Conservation (phyloP, 352 stramenopile genomes). For the Globisporangium takayamanum region DNA sequence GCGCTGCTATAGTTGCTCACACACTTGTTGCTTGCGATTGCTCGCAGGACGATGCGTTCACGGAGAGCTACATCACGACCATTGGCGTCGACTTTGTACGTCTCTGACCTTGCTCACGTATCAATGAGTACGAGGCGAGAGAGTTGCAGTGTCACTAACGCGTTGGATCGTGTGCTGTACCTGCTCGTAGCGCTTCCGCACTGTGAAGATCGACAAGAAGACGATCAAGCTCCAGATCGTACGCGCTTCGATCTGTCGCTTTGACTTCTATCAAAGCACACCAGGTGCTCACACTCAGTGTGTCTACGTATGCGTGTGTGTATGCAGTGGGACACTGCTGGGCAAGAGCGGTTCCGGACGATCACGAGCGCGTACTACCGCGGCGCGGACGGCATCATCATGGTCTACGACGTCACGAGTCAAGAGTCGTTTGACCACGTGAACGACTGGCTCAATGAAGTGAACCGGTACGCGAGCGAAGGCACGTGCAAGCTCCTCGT, state of each 20-base stretch:
- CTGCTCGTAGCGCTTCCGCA: slow-evolving; percentile 86
- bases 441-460: slow-evolving; percentile 99
- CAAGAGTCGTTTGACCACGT: slow-evolving; percentile 99
- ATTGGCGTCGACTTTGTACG: slow-evolving; percentile 94
- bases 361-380: slow-evolving; percentile 99
- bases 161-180: not conserved
- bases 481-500: slow-evolving; percentile 99
- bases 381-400: slow-evolving; percentile 96
- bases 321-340: slow-evolving; percentile 97
- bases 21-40: not conserved
- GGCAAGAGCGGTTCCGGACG: slow-evolving; percentile 97
- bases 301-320: slow-evolving; percentile 1
- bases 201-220: slow-evolving; percentile 98
- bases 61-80: slow-evolving; percentile 96
- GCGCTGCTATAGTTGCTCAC: not conserved
- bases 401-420: slow-evolving; percentile 99
- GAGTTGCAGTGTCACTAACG: too few species aligned
- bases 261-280: not conserved
- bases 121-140: too few species aligned
- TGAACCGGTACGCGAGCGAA: slow-evolving; percentile 97
- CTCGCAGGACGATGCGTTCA: slow-evolving; percentile 93
- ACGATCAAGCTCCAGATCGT: slow-evolving; percentile 98
- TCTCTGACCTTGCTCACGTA: slow-evolving; percentile 6
- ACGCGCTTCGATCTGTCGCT: slow-evolving; percentile 16
- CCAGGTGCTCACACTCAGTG: not conserved